Base-by-base conservation (phyloP, 2,329 filamentous ascomycete genomes). In the Hypoxylon sp. region DNA sequence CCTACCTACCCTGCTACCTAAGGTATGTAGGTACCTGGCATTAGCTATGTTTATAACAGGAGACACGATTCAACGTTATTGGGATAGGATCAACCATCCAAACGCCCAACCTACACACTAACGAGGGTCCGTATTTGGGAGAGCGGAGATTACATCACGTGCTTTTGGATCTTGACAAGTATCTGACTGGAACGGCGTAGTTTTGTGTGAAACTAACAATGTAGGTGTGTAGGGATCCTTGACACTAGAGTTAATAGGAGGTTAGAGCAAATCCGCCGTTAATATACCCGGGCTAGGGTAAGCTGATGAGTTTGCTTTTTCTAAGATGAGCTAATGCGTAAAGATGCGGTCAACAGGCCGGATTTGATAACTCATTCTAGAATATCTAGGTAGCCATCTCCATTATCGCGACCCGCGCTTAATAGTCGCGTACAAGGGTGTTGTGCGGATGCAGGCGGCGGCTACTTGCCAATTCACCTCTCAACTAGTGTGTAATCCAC, bases 291-390 rank as follows among this genome's bases (percentile, higher is more conserved):
- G 35, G 39, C 42, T 29, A 29, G 33, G 53, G n/a, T 9, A 33
- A 42, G 50, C 53, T 6, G 29, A 31, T 5, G 2, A 5, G 42
- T 65, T 63, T 68, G 53, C 61, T 62, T 65, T 47, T 50, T 54
- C 6, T 8, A 50, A 52, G 14, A 63, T 11, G 37, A n/a, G 29
- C 24, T 26, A 11, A 52, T 55, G 33, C n/a, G 51, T 42, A 19
- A 50, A 54, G 26, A 47, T 29, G 52, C 39, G 24, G 39, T 33
- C 42, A 63, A 26, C 29, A 53, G 51, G 48, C 35, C 24, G 55
- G 37, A 47, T 50, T 54, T 58, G 19, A 61, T 47, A 35, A 47
- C 42, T 42, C 10, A 35, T 50, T 54, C 5, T 17, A 37, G n/a
- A 50, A 14, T 31, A 31, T 31, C 29, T 9, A 31, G 5, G 5